Base-by-base conservation (phyloP, 1,139 yeast genomes). In the Kodamaea ohmeri region DNA sequence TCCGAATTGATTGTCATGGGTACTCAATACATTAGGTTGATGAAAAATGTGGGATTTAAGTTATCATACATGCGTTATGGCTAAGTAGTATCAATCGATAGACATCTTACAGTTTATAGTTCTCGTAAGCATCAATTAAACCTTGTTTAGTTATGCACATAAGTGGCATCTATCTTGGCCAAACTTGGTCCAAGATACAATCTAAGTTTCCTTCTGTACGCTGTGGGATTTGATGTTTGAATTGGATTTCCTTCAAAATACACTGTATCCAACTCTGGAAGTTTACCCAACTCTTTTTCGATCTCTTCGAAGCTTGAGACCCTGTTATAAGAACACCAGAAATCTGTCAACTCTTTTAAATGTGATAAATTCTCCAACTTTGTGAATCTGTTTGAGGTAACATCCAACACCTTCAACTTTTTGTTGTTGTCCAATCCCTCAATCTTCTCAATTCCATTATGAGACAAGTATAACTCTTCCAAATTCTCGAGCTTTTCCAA, bases 211-310 rank as follows among this genome's bases (percentile, higher is more conserved):
- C 95, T 79, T 53, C 97, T 74, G 57, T 94, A 94, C 33, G 92
- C 82, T 3, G 95, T 81, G 16, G 81, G 80, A 48, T 84, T 84
- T 19, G 76, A 62, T 21, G 67, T 53, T 54, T 92, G 97, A 12
- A 94, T 59, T 1, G 97, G 97, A 52, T 90, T 92, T n/a, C 94
- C 92, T 63, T 94, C 98, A 49, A 94, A 79, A 56, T 94, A 94
- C 5, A 94, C 96, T 0, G 96, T 88, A 41, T 89, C 95, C 40
- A 94, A 67, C 5, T 74, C 71, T 1, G 79, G 76, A 39, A 88
- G 66, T 29, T 66, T 67, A 12, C 82, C 79, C 42, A 92, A 70
- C 55, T 87, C 81, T 28, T 71, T 60, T 33, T 78, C 80, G 32
- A 94, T 65, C 41, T 88, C 83, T 32, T 79, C 79, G 58, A 87